A percentile compares a stretch with the other conserved stretches of the same genome.
These are phyloP conservation scores for Wallacemonas sp. DNA, from an alignment of 208 protist species.

Conservation along the genomic window DNA sequence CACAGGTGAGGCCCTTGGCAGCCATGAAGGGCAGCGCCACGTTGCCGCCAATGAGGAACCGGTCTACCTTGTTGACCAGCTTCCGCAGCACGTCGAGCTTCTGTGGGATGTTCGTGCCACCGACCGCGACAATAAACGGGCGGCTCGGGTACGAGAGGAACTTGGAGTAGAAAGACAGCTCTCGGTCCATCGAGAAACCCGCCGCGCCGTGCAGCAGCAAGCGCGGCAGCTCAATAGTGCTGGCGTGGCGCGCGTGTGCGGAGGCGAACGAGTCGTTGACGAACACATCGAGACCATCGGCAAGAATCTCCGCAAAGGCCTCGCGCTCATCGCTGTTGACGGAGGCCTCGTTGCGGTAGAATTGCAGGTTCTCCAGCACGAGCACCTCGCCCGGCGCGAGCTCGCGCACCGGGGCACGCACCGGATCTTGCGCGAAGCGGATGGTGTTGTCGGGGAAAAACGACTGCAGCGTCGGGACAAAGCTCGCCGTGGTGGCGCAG, in stretches of 20 bases:
- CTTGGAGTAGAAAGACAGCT: slow-evolving; percentile 79
- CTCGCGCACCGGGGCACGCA: slow-evolving; percentile 44
- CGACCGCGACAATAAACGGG: slow-evolving; percentile 56
- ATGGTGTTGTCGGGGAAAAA: slow-evolving; percentile 57
- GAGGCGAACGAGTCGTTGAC: slow-evolving; percentile 87
- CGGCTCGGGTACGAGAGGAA: slow-evolving; percentile 61
- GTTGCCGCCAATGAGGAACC: slow-evolving; percentile 64
- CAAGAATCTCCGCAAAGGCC: slow-evolving; percentile 65
- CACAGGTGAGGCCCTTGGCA: slow-evolving; percentile 47
- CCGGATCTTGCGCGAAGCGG: slow-evolving; percentile 57
- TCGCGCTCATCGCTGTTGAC: slow-evolving; percentile 43
- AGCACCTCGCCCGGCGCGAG: slow-evolving; percentile 54
- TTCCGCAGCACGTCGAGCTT: slow-evolving; percentile 70
- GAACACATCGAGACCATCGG: slow-evolving; percentile 63
- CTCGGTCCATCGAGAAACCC: slow-evolving; percentile 72
- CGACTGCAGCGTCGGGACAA: slow-evolving; percentile 47
- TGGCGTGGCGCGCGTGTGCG: slow-evolving; percentile 45
- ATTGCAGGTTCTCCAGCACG: slow-evolving; percentile 79
- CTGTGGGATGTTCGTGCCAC: slow-evolving; percentile 47
- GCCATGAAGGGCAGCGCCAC: slow-evolving; percentile 72
- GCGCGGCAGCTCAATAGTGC: slow-evolving; percentile 68
- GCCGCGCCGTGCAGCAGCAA: slow-evolving; percentile 73
- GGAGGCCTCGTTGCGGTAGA: slow-evolving; percentile 77
- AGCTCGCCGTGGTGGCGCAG: slow-evolving; percentile 47
- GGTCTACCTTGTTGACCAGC: slow-evolving; percentile 69